These are phyloP conservation scores for Saccharomyces pastorianus DNA, from an alignment of 1,139 yeast genomes.

Conservation along the genomic window DNA sequence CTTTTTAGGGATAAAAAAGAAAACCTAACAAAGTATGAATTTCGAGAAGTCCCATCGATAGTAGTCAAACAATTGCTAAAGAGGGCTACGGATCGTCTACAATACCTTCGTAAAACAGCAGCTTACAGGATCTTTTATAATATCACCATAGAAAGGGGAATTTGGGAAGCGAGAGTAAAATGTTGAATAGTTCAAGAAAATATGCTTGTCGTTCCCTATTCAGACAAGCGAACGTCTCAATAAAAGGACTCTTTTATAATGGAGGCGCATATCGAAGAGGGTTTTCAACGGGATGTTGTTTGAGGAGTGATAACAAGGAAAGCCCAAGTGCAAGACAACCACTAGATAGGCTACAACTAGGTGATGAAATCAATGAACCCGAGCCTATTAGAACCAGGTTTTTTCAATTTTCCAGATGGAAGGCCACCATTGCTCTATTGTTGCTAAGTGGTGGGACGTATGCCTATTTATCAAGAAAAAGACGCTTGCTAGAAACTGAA, in stretches of 20 bases:
- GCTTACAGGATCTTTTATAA: background rate
- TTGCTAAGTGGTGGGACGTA: conserved; percentile 5
- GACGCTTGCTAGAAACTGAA: conserved; percentile 44
- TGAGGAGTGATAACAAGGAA: background rate
- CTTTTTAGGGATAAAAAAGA: background rate
- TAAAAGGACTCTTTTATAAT: background rate
- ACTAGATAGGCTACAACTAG: background rate
- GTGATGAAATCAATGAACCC: background rate
- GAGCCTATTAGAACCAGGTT: background rate
- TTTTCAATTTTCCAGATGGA: conserved; percentile 7
- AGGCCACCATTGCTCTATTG: conserved; percentile 4
- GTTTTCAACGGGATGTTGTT: background rate
- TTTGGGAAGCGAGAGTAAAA: background rate
- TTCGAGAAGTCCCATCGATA: background rate
- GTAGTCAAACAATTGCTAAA: background rate
- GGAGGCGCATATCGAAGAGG: background rate
- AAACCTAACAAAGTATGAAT: background rate
- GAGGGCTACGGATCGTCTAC: background rate
- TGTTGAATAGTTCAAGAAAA: background rate
- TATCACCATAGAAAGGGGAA: background rate
- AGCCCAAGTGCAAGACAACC: background rate
- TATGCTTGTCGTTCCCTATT: background rate
- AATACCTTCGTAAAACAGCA: background rate
- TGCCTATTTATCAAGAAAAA: conserved; percentile 9
- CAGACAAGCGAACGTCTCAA: background rate